These are phyloP conservation scores for Harrya chromipes DNA, from an alignment of 768 basidiomycete genomes.

Conservation along the genomic window DNA sequence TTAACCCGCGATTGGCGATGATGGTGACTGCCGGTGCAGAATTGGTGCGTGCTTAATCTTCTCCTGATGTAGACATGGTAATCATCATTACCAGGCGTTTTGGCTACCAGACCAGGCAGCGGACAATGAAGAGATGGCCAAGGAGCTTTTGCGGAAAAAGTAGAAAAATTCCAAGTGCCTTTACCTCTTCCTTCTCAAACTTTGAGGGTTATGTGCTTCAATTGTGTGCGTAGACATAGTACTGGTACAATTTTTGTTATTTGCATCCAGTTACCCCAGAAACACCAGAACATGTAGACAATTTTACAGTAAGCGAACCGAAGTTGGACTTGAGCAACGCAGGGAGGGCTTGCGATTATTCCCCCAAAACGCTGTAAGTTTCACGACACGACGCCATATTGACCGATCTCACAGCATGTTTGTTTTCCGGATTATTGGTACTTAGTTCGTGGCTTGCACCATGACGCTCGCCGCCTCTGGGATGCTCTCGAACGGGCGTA, in stretches of 20 bases:
- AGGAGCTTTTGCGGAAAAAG: slow-evolving; percentile 62
- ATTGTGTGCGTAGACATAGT: not conserved
- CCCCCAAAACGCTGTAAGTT: slow-evolving; percentile 64
- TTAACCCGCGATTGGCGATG: slow-evolving; percentile 90
- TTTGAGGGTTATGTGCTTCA: not conserved
- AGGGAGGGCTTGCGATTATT: slow-evolving; percentile 71
- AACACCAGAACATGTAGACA: not conserved
- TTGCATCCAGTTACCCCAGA: not conserved
- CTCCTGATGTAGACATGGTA: not conserved
- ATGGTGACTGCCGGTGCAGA: slow-evolving; percentile 81
- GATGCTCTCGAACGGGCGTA: slow-evolving; percentile 85
- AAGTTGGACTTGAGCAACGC: slow-evolving; percentile 73
- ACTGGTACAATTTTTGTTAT: not conserved
- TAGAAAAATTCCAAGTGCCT: not conserved
- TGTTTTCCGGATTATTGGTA: too few species aligned
- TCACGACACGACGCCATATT: not conserved
- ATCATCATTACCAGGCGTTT: slow-evolving; percentile 46
- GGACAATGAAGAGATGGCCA: slow-evolving; percentile 69
- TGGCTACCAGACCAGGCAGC: slow-evolving; percentile 67
- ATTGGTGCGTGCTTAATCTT: slow-evolving; percentile 51
- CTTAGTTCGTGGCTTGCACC: slow-evolving; percentile 60
- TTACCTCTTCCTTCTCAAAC: not conserved
- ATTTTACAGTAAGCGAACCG: slow-evolving; percentile 34
- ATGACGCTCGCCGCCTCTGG: slow-evolving; percentile 81
- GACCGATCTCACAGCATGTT: too few species aligned